Evolutionary conservation across 2,329 filamentous ascomycete species (phyloP).

Genomic region (Cadophora gregata): DNA sequence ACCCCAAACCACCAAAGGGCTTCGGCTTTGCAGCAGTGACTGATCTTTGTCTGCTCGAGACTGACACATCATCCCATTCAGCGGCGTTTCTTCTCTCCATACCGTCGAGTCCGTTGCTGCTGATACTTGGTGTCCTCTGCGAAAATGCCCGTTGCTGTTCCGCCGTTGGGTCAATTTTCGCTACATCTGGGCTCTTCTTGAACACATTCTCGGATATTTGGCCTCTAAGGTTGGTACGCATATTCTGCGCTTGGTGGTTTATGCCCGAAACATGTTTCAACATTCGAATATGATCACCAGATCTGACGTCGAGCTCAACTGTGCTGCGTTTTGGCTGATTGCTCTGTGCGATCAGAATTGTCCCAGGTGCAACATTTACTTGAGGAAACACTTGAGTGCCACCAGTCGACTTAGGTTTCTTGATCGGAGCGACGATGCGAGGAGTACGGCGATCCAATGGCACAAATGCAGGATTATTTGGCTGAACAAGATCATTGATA

Average conservation of each 20-base stretch:
- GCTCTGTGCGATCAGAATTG: conserved; percentile 26
- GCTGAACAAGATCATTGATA: conserved; percentile 35
- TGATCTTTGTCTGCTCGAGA: conserved; percentile 11
- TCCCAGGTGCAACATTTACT: conserved; percentile 23
- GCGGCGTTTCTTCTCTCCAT: conserved; percentile 34
- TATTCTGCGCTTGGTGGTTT: conserved; percentile 32
- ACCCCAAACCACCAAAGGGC: conserved; percentile 25
- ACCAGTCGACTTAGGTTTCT: conserved; percentile 6
- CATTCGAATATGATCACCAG: conserved; percentile 34
- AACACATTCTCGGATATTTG: conserved; percentile 33
- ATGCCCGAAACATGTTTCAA: conserved; percentile 34
- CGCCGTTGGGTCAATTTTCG: neutral
- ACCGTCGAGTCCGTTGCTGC: conserved; percentile 25
- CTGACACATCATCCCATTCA: conserved; percentile 36
- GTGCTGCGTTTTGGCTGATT: neutral
- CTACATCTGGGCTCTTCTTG: conserved; percentile 7
- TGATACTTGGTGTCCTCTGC: conserved; percentile 13
- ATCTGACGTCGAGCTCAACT: conserved; percentile 24
- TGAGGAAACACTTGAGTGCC: conserved; percentile 20
- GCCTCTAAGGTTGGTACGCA: conserved; percentile 24
- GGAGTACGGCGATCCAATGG: conserved; percentile 18
- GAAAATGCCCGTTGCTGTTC: conserved; percentile 21
- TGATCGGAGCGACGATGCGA: conserved; percentile 12
- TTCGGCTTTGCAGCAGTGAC: conserved; percentile 14
- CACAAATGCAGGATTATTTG: conserved; percentile 32